A percentile compares a stretch with the other conserved stretches of the same genome.
phyloP scores from a whole-genome alignment of 768 basidiomycete genomes.

The Glaciozyma martinii region DNA sequence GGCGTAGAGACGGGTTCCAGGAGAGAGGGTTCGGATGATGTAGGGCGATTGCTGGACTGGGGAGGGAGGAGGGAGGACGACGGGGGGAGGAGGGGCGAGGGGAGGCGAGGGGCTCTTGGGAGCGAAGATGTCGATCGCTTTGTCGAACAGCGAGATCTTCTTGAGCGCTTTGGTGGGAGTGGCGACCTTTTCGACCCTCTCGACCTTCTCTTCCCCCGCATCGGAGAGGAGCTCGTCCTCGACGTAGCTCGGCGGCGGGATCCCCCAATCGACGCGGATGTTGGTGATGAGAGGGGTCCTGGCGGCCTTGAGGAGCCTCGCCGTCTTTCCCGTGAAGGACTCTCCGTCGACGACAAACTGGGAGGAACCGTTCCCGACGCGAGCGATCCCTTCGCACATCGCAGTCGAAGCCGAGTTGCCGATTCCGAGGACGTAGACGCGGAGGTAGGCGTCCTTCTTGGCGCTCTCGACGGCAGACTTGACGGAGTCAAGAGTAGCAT shows the following conservation, averaged over 20 bases:
- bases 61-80: not conserved
- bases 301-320: not conserved
- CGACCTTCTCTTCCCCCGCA: not conserved
- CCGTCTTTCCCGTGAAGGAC: slow-evolving; percentile 39
- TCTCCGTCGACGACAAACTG: slow-evolving; percentile 47
- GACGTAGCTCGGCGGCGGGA: not conserved
- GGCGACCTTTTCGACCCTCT: too few species aligned
- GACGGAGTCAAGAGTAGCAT: slow-evolving; percentile 1
- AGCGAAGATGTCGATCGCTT: not conserved
- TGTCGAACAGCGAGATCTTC: not conserved
- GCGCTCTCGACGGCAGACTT: not conserved
- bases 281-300: slow-evolving; percentile 43
- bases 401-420: slow-evolving; percentile 48
- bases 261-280: slow-evolving; percentile 49
- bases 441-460: slow-evolving; percentile 33
- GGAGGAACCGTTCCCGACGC: slow-evolving; percentile 48
- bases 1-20: not conserved
- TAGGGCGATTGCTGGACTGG: not conserved
- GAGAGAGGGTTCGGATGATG: not conserved
- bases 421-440: slow-evolving; percentile 55
- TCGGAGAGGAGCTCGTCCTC: not conserved
- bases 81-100: not conserved
- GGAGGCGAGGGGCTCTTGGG: not conserved
- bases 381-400: slow-evolving; percentile 51
- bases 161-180: not conserved